Base-by-base conservation (phyloP, 805 yeast genomes). In the Isabelozyma gotoi region DNA sequence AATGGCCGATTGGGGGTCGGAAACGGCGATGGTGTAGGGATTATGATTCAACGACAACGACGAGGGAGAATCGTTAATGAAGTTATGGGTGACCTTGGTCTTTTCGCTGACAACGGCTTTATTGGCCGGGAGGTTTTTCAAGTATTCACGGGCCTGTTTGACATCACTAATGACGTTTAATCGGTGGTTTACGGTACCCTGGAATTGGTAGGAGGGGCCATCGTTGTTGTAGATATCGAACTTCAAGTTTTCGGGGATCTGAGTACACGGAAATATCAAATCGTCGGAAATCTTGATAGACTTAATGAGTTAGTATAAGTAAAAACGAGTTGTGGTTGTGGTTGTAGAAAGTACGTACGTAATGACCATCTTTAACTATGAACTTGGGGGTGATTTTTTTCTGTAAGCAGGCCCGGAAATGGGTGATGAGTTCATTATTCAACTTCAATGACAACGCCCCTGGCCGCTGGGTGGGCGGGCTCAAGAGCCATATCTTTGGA, bases 361-460 rank as follows among this genome's bases (percentile, higher is more conserved):
- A 62, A 38, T 53, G 47, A 20, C 74, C 75, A 45, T 68, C 50
- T 43, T 65, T 62, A 31, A 71, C 73, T 35, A 71, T 51, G 38
- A 71, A 52, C 51, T 63, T 67, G 29, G 71, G 65, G 17, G 39
- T 45, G 20, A 21, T 27, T 33, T 56, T 45, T 5, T 45, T 36
- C 14, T 43, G 48, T 31, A 56, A 42, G 29, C 55, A 46, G 16
- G 33, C 20, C 14, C 56, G 53, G 38, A 68, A 51, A 33, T 62
- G 63, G 36, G 46, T 47, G 36, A 67, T 36, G 15, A 66, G 51
- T 3, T 61, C 67, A 10, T 51, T 46, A 40, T 59, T 64, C 44
- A 66, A 46, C 50, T 58, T 63, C 43, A 67, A 50, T 37, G 63
- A 52, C 24, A 66, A 40, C 12, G 70, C 63, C 19, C 48, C 39